These are phyloP conservation scores for Selaginella tamariscina DNA, from an alignment of 75 land plant species.

Conservation along the genomic window DNA sequence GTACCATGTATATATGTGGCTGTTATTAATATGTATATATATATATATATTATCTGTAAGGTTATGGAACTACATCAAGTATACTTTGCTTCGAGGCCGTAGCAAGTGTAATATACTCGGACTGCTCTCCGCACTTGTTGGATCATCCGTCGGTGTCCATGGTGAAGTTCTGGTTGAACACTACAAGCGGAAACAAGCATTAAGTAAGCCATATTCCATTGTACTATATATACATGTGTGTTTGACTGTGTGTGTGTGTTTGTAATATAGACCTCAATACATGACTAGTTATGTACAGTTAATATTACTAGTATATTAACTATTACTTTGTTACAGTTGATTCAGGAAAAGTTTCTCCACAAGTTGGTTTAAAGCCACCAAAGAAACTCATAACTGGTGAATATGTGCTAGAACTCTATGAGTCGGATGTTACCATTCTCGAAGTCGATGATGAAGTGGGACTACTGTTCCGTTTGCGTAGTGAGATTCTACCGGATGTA, in stretches of 20 bases:
- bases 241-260: too few species aligned
- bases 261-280: too few species aligned
- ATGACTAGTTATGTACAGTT: background rate
- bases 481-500: background rate
- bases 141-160: background rate
- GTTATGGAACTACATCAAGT: conserved; percentile 1
- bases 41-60: too few species aligned
- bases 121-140: background rate
- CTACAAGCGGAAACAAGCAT: background rate
- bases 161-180: conserved; percentile 2
- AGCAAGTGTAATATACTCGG: conserved; percentile 1
- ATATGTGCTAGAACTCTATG: background rate
- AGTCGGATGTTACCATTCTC: background rate
- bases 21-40: too few species aligned
- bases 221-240: too few species aligned
- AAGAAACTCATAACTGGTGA: background rate
- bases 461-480: background rate
- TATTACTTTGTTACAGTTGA: background rate
- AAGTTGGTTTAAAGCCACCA: background rate
- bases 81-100: conserved; percentile 1
- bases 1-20: too few species aligned
- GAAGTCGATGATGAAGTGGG: conserved; percentile 1
- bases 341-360: background rate
- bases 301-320: background rate
- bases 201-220: background rate